These are phyloP conservation scores for Gamarada debralockiae DNA, from an alignment of 495 filamentous ascomycete species.

Conservation along the genomic window DNA sequence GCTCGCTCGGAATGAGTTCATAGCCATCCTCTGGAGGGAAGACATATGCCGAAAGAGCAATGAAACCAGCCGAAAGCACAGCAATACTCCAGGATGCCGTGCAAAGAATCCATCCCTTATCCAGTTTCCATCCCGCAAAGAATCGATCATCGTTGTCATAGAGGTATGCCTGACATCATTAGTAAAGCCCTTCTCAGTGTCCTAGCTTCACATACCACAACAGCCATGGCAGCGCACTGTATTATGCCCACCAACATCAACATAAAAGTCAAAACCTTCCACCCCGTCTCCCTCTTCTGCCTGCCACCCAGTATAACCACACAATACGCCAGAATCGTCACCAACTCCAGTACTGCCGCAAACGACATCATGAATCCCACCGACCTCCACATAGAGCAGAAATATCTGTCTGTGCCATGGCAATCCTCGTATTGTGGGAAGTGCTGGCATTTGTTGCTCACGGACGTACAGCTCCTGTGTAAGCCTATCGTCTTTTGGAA, in stretches of 20 bases:
- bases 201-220: constrained; percentile 77
- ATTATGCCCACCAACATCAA: constrained; percentile 57
- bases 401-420: constrained; percentile 62
- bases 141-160: constrained; percentile 86
- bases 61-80: constrained; percentile 53
- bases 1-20: constrained; percentile 47
- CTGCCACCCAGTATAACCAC: constrained; percentile 75
- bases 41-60: constrained; percentile 60
- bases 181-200: constrained; percentile 59
- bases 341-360: constrained; percentile 69
- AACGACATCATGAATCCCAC: constrained; percentile 85
- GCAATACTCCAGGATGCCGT: constrained; percentile 68
- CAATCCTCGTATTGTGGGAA: constrained; percentile 65
- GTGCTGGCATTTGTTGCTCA: constrained; percentile 32
- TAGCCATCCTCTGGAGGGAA: constrained; percentile 84
- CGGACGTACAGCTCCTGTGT: constrained; percentile 67
- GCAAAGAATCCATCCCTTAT: constrained; percentile 72
- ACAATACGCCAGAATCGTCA: constrained; percentile 68
- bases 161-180: constrained; percentile 61
- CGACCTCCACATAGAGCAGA: constrained; percentile 89
- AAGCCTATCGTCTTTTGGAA: constrained; percentile 73
- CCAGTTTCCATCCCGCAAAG: constrained; percentile 78
- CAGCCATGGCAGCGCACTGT: constrained; percentile 66
- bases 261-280: constrained; percentile 66
- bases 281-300: constrained; percentile 68